Evolutionary conservation across 352 stramenopile genomes (phyloP).

Genomic region (Globisporangium nagaii): DNA sequence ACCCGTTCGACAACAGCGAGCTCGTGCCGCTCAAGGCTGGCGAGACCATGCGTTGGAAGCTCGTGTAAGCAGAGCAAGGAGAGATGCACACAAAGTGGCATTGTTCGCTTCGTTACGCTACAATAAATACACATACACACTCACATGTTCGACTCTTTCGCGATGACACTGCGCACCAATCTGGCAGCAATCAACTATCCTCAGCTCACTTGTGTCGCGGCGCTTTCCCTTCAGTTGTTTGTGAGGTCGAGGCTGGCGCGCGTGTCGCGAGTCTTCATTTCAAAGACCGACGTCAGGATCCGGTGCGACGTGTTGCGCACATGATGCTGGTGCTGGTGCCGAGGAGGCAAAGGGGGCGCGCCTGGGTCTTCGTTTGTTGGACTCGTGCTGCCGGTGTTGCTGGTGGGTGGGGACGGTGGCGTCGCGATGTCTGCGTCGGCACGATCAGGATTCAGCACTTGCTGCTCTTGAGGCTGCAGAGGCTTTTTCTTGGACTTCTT

Average conservation of each 20-base stretch:
- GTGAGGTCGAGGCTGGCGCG: slow-evolving; percentile 34
- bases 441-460: background rate
- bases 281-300: slow-evolving; percentile 57
- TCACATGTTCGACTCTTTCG: too few relatives aligned
- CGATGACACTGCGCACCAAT: too few relatives aligned
- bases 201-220: too few relatives aligned
- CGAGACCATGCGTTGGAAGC: slow-evolving; percentile 91
- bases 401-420: background rate
- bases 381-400: slow-evolving; percentile 4
- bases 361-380: background rate
- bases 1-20: slow-evolving; percentile 83
- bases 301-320: slow-evolving; percentile 24
- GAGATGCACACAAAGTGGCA: background rate
- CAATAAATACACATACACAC: slow-evolving; percentile 4
- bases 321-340: too few relatives aligned
- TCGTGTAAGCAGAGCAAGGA: slow-evolving; percentile 17
- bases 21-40: slow-evolving; percentile 93
- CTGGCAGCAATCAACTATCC: too few relatives aligned
- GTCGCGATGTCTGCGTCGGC: background rate
- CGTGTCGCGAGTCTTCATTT: slow-evolving; percentile 57
- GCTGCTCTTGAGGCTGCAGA: background rate
- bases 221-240: too few relatives aligned
- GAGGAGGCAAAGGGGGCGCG: background rate
- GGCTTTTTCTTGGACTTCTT: slow-evolving; percentile 27
- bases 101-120: background rate